Conservation (phyloP, 2,329 filamentous ascomycete genomes). For the Aspergillus pseudoglaucus region DNA sequence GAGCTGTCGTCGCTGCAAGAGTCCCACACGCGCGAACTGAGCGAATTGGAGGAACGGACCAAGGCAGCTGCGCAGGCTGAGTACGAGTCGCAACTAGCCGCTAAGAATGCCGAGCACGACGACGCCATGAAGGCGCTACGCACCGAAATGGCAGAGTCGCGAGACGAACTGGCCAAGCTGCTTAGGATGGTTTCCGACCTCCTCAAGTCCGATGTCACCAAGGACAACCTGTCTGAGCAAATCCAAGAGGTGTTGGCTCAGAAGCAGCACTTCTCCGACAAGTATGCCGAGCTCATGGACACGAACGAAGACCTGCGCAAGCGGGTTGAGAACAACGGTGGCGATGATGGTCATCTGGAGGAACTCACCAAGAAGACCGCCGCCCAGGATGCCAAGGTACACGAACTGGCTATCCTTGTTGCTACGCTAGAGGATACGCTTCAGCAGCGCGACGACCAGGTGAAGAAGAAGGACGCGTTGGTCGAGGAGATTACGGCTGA, state of each 20-base stretch:
- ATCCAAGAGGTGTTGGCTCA: slow-evolving; percentile 49
- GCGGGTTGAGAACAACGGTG: slow-evolving; percentile 32
- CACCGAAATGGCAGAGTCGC: slow-evolving; percentile 57
- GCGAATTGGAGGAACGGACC: slow-evolving; percentile 32
- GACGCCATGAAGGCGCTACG: slow-evolving; percentile 54
- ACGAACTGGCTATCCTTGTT: slow-evolving; percentile 47
- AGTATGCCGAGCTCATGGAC: slow-evolving; percentile 36
- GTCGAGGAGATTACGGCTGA: slow-evolving; percentile 50
- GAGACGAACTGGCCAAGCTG: slow-evolving; percentile 59
- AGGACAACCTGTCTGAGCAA: slow-evolving; percentile 54
- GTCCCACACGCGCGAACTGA: slow-evolving; percentile 43
- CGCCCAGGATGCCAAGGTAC: slow-evolving; percentile 48
- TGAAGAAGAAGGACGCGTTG: slow-evolving; percentile 41
- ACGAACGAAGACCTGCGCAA: slow-evolving; percentile 34
- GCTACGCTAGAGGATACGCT: slow-evolving; percentile 42
- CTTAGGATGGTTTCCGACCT: slow-evolving; percentile 52
- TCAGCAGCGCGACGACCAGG: slow-evolving; percentile 37
- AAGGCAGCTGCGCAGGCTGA: slow-evolving; percentile 32
- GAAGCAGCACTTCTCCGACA: slow-evolving; percentile 37
- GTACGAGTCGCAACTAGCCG: slow-evolving; percentile 30
- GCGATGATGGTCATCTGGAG: slow-evolving; percentile 28
- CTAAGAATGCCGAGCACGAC: slow-evolving; percentile 56
- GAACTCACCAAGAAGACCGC: slow-evolving; percentile 34
- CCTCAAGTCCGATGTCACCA: slow-evolving; percentile 46
- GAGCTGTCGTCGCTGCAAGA: slow-evolving; percentile 49